phyloP scores from a whole-genome alignment of 768 basidiomycete genomes.

The Psilocybe cubensis region DNA sequence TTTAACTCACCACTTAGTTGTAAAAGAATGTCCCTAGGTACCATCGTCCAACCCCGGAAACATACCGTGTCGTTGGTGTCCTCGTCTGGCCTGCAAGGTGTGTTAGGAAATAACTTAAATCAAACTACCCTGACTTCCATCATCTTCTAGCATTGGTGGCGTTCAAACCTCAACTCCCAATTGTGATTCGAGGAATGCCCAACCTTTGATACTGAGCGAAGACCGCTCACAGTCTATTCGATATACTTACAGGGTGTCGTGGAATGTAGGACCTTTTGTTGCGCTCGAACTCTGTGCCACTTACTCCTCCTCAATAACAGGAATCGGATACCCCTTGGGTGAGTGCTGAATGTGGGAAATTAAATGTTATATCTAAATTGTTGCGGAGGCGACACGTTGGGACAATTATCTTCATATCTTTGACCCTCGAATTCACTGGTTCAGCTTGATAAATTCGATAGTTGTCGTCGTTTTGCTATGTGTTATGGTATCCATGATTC shows the following conservation, averaged over 20 bases:
- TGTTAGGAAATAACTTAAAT: not conserved
- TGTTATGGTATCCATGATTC: slow-evolving; percentile 91
- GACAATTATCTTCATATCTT: slow-evolving; percentile 95
- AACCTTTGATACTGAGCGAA: slow-evolving; percentile 66
- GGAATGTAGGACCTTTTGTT: slow-evolving; percentile 57
- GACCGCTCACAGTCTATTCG: slow-evolving; percentile 61
- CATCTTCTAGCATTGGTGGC: slow-evolving; percentile 59
- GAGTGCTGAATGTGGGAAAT: slow-evolving; percentile 10
- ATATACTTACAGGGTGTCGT: slow-evolving; percentile 88
- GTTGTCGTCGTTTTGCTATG: slow-evolving; percentile 92
- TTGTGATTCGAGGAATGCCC: slow-evolving; percentile 49
- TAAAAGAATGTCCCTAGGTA: slow-evolving; percentile 58
- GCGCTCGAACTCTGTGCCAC: not conserved
- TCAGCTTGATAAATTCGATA: slow-evolving; percentile 90
- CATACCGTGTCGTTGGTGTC: slow-evolving; percentile 91
- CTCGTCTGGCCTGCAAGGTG: slow-evolving; percentile 75
- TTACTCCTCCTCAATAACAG: slow-evolving; percentile 37
- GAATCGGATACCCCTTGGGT: slow-evolving; percentile 89
- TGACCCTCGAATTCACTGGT: slow-evolving; percentile 95
- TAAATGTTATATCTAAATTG: not conserved
- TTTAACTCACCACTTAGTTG: not conserved
- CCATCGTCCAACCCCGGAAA: slow-evolving; percentile 67
- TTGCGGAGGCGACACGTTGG: slow-evolving; percentile 85
- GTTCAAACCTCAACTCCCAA: slow-evolving; percentile 51
- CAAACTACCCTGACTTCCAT: not conserved